Conservation (phyloP, 78 protist genomes). For the Cyanophora paradoxa region DNA sequence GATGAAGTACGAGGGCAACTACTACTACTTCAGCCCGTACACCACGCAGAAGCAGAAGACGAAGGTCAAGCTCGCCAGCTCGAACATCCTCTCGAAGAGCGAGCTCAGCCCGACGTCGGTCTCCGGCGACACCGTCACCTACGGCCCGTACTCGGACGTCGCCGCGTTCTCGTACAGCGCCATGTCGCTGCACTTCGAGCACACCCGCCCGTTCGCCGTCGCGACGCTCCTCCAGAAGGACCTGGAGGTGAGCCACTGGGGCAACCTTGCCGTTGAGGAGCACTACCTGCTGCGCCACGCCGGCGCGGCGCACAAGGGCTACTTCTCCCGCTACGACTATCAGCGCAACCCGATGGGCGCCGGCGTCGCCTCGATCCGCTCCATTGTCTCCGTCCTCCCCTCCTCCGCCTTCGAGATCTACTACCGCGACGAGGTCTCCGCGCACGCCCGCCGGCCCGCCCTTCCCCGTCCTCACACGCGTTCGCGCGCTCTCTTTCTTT, state of each 20-base stretch:
- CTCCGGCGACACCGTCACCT: slow-evolving; percentile 17
- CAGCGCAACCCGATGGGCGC: slow-evolving; percentile 38
- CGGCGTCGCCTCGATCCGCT: slow-evolving; percentile 6
- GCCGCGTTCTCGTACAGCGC: slow-evolving; percentile 24
- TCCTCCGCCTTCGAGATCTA: slow-evolving; percentile 59
- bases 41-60: neutral
- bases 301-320: slow-evolving; percentile 62
- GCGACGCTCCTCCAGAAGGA: slow-evolving; percentile 18
- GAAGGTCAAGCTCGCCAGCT: slow-evolving; percentile 32
- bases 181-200: slow-evolving; percentile 67
- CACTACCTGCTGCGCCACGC: slow-evolving; percentile 38
- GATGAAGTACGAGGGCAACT: neutral
- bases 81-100: slow-evolving; percentile 28
- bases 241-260: slow-evolving; percentile 49
- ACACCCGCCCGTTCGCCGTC: slow-evolving; percentile 47
- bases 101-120: slow-evolving; percentile 21
- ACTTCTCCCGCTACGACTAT: slow-evolving; percentile 72
- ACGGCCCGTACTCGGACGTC: slow-evolving; percentile 74
- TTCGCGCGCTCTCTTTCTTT: too few species aligned
- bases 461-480: too few species aligned
- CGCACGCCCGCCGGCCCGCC: too few species aligned
- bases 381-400: slow-evolving; percentile 41
- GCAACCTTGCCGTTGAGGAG: slow-evolving; percentile 53
- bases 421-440: slow-evolving; percentile 80
- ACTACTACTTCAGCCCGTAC: neutral